Base-by-base conservation (phyloP, 495 filamentous ascomycete genomes). In the Talaromyces ruber region DNA sequence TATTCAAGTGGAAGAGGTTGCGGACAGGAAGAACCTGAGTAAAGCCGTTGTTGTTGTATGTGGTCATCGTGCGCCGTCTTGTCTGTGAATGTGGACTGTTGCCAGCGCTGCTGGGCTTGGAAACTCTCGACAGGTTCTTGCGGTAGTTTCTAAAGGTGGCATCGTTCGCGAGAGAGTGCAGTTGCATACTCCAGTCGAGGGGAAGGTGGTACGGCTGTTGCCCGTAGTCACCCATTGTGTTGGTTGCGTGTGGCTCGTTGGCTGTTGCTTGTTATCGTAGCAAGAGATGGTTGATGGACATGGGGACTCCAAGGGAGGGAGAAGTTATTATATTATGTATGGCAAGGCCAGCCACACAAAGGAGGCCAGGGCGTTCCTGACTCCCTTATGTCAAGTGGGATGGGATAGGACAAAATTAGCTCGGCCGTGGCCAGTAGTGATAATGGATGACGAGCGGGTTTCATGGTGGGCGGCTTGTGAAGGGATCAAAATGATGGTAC, bases 61-160 rank as follows among this genome's bases (percentile, higher is more conserved):
- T 47, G 55, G 50, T 45, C 34, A 61, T 87, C 80, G 64, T 79
- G 73, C 63, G 84, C 76, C 45, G 84, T 75, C 83, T 64, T 82
- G 75, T 60, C 63, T 81, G 73, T 64, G 79, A 75, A 29, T 86
- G 81, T 21, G 88, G 88, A 70, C 87, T 91, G 74, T 85, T 89
- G 70, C 81, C 86, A 56, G 85, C 84, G 73, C 87, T 89, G 28
- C 76, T 80, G 6, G 86, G 84, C 72, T 92, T 91, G 58, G 79
- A 77, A 57, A 91, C 76, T 64, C 87, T 79, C 69, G 83, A 79
- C 70, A 51, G 72, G 72, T 4, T 39, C 43, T 51, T 51, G 22
- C 59, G 37, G 58, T 78, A 74, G 63, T 71, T 69, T 63, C 64
- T 55, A 29, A 47, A 25, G 21, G 53, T 11, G 12, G 60, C 28